Evolutionary conservation across 2,329 filamentous ascomycete species (phyloP).

Genomic region (Fusarium liriodendri): DNA sequence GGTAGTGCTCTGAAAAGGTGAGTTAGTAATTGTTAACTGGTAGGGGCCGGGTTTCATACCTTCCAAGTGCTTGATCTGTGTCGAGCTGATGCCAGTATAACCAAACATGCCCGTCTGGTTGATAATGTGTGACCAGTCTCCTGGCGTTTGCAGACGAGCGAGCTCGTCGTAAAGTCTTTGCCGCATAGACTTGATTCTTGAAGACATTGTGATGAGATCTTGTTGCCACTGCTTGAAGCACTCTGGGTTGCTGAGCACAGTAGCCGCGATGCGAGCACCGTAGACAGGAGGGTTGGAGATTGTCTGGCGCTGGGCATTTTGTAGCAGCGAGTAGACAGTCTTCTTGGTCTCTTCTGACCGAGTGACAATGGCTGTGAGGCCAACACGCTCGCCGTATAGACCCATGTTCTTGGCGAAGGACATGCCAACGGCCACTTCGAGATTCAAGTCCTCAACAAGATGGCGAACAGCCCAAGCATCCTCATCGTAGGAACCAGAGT

Average conservation of each 20-base stretch:
- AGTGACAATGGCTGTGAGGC: conserved; percentile 45
- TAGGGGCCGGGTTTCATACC: conserved; percentile 8
- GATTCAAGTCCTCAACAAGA: conserved; percentile 45
- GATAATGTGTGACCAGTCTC: conserved; percentile 51
- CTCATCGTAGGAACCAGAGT: conserved; percentile 37
- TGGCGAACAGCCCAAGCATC: conserved; percentile 39
- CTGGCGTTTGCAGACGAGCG: conserved; percentile 46
- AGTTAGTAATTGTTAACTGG: not conserved
- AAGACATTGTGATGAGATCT: conserved; percentile 52
- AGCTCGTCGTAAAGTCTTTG: conserved; percentile 49
- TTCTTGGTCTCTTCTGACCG: conserved; percentile 22
- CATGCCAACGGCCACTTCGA: conserved; percentile 67
- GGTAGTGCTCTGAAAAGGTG: conserved; percentile 41
- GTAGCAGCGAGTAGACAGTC: conserved; percentile 45
- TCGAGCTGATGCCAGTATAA: conserved; percentile 60
- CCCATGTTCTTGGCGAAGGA: conserved; percentile 73
- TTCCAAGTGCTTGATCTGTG: conserved; percentile 55
- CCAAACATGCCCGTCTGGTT: conserved; percentile 55
- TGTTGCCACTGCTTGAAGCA: conserved; percentile 48
- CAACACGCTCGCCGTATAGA: conserved; percentile 53
- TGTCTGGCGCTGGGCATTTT: conserved; percentile 47
- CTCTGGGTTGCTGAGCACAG: conserved; percentile 45
- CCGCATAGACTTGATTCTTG: conserved; percentile 50
- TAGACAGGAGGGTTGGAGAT: conserved; percentile 51
- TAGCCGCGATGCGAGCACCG: conserved; percentile 49